Evolutionary conservation across 108 stramenopile species (phyloP).

Genomic region (Poteriospumella lacustris): DNA sequence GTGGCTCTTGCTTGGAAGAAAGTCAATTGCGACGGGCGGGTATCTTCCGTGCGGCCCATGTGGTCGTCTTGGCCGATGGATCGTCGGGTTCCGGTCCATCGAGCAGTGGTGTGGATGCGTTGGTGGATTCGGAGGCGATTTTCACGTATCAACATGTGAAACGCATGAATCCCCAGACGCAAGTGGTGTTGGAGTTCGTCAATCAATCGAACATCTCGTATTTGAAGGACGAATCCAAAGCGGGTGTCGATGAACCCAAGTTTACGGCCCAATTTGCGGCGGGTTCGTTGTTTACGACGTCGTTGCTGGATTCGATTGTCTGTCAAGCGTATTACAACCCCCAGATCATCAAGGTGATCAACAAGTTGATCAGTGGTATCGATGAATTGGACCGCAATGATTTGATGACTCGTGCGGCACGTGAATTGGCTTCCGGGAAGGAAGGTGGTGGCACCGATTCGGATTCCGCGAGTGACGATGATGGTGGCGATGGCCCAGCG

Average conservation of each 20-base stretch:
- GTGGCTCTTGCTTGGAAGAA: slow-evolving; percentile 16
- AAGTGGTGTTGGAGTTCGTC: slow-evolving; percentile 9
- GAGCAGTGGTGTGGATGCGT: background rate
- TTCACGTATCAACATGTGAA: background rate
- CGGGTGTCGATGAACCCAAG: background rate
- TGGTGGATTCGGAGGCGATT: slow-evolving; percentile 16
- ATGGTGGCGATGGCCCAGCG: too few species aligned
- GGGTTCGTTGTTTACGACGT: slow-evolving; percentile 9
- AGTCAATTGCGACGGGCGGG: background rate
- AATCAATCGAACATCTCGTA: background rate
- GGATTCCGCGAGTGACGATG: too few species aligned
- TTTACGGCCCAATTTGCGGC: slow-evolving; percentile 24
- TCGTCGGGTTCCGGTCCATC: background rate
- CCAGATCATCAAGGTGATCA: background rate
- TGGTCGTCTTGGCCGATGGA: slow-evolving; percentile 19
- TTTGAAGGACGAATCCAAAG: background rate
- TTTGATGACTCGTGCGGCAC: too few species aligned
- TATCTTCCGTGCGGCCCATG: slow-evolving; percentile 1
- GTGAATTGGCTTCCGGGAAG: background rate
- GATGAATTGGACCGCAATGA: background rate
- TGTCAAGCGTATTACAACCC: slow-evolving; percentile 13
- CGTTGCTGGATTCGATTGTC: slow-evolving; percentile 10
- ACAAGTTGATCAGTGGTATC: background rate
- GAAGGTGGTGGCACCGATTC: background rate
- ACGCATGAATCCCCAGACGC: background rate